Base-by-base conservation (phyloP, 345 rosid genomes). In the Hibiscus syriacus region DNA sequence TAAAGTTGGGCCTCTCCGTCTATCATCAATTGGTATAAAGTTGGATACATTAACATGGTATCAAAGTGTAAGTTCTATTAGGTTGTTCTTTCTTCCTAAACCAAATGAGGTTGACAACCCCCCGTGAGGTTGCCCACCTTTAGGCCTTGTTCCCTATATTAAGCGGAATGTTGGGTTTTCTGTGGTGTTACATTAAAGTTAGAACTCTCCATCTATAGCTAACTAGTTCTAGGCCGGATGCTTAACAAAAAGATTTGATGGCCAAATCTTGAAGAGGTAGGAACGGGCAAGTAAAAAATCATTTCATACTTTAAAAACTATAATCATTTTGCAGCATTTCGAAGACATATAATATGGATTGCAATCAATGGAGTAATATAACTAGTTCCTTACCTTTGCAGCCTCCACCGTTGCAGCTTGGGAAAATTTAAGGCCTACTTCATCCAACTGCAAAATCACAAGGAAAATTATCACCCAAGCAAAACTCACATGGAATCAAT, bases 381-480 rank as follows among this genome's bases (percentile, higher is more conserved):
- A 41, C 8, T n/a, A 20, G 11, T 13, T 23, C 4, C 41, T 77
- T 71, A 86, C 98, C 97, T 84, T 86, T n/a, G 70, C 20, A 49
- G 76, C 70, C 66, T 79, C 84, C 66, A 62, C 16, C 23, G 66
- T 72, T 52, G 78, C 63, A 73, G 77, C 70, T 66, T 62, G 76
- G 72, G 92, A 90, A 80, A 89, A 87, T 69, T 90, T 86, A 78
- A 83, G 58, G 49, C 78, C 96, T 73, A 67, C 83, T 58, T 68
- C 73, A 77, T 84, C 90, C 82, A 87, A 77, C 97, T 90, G 91
- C 87, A 81, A 39, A 71, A 69, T 48, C 39, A 68, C 6, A 66
- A 1, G 64, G 36, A 66, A 46, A 73, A n/a, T 72, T 10, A 59
- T 36, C 26, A 20, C 46, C 45, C 41, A 74, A 60, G 38, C 34